phyloP scores from a whole-genome alignment of 1,139 yeast genomes.

The Debaryomyces fabryi region DNA sequence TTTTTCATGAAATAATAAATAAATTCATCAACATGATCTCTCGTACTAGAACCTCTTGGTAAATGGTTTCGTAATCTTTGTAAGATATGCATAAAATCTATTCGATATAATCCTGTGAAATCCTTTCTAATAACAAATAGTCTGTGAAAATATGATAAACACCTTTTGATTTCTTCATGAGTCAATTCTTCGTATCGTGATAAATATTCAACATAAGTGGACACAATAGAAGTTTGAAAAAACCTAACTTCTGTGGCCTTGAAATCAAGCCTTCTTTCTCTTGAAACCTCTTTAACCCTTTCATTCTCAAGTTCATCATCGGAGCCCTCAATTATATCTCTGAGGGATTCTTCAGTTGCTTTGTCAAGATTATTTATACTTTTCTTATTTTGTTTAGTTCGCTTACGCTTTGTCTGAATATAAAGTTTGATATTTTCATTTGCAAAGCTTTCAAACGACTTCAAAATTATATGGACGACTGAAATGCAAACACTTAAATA shows the following conservation, averaged over 20 bases:
- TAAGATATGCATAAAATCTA: conserved; percentile 66
- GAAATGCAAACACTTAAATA: conserved; percentile 67
- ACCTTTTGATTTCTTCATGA: conserved; percentile 61
- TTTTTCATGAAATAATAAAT: conserved; percentile 67
- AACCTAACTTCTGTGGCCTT: conserved; percentile 41
- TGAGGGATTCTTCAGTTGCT: conserved; percentile 28
- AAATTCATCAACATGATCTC: conserved; percentile 68
- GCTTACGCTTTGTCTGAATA: conserved; percentile 51
- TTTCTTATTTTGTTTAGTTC: conserved; percentile 25
- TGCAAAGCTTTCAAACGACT: conserved; percentile 67
- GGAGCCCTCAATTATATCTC: conserved; percentile 43
- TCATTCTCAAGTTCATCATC: conserved; percentile 51
- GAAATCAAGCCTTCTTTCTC: conserved; percentile 57
- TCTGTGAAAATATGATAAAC: conserved; percentile 72
- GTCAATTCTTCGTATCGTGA: conserved; percentile 63
- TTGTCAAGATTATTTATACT: conserved; percentile 30
- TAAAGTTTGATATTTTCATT: conserved; percentile 61
- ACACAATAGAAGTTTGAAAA: conserved; percentile 46
- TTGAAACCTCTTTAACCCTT: conserved; percentile 38
- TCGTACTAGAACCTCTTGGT: conserved; percentile 40
- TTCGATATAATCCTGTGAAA: conserved; percentile 62
- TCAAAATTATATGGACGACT: conserved; percentile 65
- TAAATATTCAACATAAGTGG: conserved; percentile 56
- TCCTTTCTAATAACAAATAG: conserved; percentile 64
- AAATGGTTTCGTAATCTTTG: conserved; percentile 34